Conservation (phyloP, 176 grass and related monocot genomes). For the Metroxylon sagu region DNA sequence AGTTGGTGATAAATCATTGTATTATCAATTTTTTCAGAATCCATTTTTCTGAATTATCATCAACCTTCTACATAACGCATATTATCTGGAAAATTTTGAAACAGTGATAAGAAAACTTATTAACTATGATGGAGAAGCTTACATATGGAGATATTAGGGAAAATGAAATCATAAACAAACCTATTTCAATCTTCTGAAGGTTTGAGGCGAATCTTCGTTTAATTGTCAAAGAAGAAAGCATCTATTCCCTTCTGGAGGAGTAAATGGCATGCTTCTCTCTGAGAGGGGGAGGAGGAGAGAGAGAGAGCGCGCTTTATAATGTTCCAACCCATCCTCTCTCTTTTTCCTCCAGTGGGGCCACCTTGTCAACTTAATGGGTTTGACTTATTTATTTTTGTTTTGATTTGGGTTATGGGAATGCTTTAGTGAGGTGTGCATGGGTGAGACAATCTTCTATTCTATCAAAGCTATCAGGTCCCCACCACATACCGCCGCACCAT, state of each 20-base stretch:
- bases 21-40: no score
- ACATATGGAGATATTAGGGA: no score
- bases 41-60: no score
- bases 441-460: conserved; percentile 34
- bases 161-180: no score
- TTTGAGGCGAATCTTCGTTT: conserved; percentile 84
- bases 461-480: conserved; percentile 32
- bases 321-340: conserved; percentile 46
- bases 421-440: conserved; percentile 25
- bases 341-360: conserved; percentile 19
- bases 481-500: conserved; percentile 13
- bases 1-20: no score
- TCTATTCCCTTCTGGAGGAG: conserved; percentile 65
- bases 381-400: conserved; percentile 25
- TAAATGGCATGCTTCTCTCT: conserved; percentile 25
- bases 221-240: conserved; percentile 86
- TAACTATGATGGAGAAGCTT: no score
- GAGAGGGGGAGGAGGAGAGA: background rate
- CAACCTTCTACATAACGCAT: no score
- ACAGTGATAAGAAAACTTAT: no score
- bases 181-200: conserved; percentile 33
- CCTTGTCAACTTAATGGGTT: conserved; percentile 38
- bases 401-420: conserved; percentile 2
- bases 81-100: no score
- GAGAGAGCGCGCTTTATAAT: conserved; percentile 31